A percentile compares a stretch with the other conserved stretches of the same genome.
phyloP scores from a whole-genome alignment of 2,329 filamentous ascomycete genomes.

The Claviceps humidiphila region DNA sequence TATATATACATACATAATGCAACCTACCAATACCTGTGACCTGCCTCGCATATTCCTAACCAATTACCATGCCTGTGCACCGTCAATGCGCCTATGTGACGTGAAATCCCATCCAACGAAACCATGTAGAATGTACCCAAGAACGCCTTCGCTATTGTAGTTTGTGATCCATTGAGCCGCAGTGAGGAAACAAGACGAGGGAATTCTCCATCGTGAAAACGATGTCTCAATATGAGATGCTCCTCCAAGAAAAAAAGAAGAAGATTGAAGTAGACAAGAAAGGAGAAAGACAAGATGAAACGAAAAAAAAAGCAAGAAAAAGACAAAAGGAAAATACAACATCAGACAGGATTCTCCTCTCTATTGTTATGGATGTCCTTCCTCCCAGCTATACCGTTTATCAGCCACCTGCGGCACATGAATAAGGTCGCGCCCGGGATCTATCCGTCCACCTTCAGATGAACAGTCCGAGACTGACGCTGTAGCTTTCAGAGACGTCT shows the following conservation, averaged over 20 bases:
- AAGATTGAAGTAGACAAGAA: neutral
- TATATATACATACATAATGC: neutral
- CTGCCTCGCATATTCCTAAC: neutral
- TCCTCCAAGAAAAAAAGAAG: neutral
- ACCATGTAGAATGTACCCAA: neutral
- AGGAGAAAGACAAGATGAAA: neutral
- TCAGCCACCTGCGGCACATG: constrained; percentile 38
- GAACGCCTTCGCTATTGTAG: neutral
- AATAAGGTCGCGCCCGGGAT: constrained; percentile 30
- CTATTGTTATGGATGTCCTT: constrained; percentile 10
- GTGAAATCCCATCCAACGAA: neutral
- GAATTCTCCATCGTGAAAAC: neutral
- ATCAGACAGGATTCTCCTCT: too few species aligned
- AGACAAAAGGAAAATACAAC: neutral
- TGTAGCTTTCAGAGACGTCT: neutral
- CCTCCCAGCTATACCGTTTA: constrained; percentile 39
- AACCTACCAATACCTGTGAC: too few species aligned
- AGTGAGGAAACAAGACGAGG: neutral
- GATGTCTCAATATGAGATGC: neutral
- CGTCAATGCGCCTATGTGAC: neutral
- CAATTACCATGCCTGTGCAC: neutral
- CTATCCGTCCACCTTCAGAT: constrained; percentile 23
- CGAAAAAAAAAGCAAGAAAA: neutral
- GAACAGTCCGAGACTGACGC: neutral
- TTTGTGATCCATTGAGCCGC: neutral